These are phyloP conservation scores for Yamadazyma laniorum DNA, from an alignment of 805 yeast genomes.

Conservation along the genomic window DNA sequence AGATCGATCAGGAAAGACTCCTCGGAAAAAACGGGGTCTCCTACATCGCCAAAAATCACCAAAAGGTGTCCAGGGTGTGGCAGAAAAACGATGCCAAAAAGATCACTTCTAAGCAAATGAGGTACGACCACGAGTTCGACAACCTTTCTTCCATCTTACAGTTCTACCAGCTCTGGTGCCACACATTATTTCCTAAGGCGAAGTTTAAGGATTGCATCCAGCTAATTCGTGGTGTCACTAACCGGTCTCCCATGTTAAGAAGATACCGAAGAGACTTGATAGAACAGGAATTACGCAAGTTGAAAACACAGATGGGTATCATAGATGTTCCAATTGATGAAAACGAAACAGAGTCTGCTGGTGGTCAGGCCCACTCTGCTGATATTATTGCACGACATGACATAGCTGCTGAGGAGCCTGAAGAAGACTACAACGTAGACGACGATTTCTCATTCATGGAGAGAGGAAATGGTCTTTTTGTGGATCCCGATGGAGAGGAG, in stretches of 20 bases:
- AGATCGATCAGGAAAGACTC: conserved; percentile 38
- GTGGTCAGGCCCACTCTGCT: not conserved
- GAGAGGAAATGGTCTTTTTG: conserved; percentile 24
- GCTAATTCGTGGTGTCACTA: conserved; percentile 51
- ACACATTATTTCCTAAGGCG: conserved; percentile 71
- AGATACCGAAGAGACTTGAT: conserved; percentile 29
- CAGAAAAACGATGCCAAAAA: conserved; percentile 25
- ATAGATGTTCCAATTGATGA: conserved; percentile 26
- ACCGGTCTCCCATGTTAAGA: conserved; percentile 35
- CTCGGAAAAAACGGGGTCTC: conserved; percentile 35
- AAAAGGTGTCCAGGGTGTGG: conserved; percentile 24
- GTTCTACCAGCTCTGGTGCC: conserved; percentile 48
- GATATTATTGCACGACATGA: no score
- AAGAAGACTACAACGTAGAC: conserved; percentile 18
- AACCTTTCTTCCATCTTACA: conserved; percentile 36
- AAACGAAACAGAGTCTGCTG: not conserved
- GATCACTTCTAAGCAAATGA: conserved; percentile 16
- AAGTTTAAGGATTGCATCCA: conserved; percentile 67
- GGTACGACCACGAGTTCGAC: conserved; percentile 31
- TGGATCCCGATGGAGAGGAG: conserved; percentile 26
- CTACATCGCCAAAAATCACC: conserved; percentile 31
- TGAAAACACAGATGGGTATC: conserved; percentile 29
- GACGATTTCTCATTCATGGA: conserved; percentile 34
- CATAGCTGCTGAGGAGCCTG: not conserved
- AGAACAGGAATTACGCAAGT: conserved; percentile 26